phyloP scores from a whole-genome alignment of 177 flowering plant species.

The Tripterygium wilfordii region DNA sequence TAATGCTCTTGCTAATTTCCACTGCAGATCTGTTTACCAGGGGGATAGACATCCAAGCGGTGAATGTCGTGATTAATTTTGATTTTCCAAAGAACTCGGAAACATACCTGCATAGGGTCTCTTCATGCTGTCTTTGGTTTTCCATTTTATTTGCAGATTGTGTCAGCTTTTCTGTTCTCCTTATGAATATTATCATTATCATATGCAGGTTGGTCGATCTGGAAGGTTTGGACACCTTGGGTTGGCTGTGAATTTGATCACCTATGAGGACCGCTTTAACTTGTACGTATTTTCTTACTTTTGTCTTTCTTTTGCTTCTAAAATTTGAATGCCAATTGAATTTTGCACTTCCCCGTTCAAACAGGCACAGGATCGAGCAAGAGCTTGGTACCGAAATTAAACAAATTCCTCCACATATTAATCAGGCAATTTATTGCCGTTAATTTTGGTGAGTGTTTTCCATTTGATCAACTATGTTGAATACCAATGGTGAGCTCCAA shows the following conservation, averaged over 20 bases:
- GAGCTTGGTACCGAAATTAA: constrained; percentile 91
- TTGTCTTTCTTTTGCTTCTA: not conserved
- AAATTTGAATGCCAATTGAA: not conserved
- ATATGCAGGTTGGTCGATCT: constrained; percentile 61
- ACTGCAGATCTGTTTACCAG: constrained; percentile 84
- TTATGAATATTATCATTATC: not conserved
- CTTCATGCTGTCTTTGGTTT: too few species aligned
- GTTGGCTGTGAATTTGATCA: constrained; percentile 88
- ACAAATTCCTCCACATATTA: constrained; percentile 88
- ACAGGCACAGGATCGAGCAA: constrained; percentile 88
- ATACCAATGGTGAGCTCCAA: constrained; percentile 8
- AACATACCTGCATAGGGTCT: constrained; percentile 92
- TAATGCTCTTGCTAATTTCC: not conserved
- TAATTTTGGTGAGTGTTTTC: constrained; percentile 25
- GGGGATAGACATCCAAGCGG: constrained; percentile 97
- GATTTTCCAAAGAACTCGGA: constrained; percentile 95
- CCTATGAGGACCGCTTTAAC: constrained; percentile 96
- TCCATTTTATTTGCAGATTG: too few species aligned
- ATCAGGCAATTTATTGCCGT: constrained; percentile 76
- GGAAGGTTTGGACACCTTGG: constrained; percentile 85
- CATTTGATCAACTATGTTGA: constrained; percentile 10
- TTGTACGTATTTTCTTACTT: constrained; percentile 41
- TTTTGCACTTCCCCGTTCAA: not conserved
- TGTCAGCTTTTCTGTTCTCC: not conserved
- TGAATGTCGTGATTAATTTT: constrained; percentile 93